Evolutionary conservation across 2,329 filamentous ascomycete genomes (phyloP), one percentile per base, ranked within the genome.

Genomic region (Arachnomyces sp.): DNA sequence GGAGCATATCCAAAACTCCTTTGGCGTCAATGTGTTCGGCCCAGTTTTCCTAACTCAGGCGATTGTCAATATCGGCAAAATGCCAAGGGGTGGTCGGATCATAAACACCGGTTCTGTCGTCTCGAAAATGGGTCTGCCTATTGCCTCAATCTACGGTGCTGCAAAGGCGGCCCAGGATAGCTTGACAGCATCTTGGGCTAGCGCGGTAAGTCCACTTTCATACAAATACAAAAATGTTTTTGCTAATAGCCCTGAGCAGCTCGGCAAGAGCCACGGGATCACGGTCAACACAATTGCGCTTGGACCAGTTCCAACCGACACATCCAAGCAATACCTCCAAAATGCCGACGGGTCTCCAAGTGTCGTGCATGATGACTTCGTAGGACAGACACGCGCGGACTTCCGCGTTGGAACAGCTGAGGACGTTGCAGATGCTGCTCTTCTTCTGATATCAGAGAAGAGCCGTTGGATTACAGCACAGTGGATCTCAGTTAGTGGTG

Each of bases 381-480:
- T 55, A 1, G 42, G 42, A 0, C 36, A 55, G 21, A 61, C 60
- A 0, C 51, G 62, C 31, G 57, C 59, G 1, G 65, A 53, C 3
- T 46, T 58, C n/a, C 44, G 63, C 1, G 33, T 56, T 1, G 67
- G 66, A 0, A 61, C 53, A 0, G 40, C 53, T 2, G 60, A 61
- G 13, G 68, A 72, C 39, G 54, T 72, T 31, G n/a, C 18, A 28
- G 21, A 28, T 36, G 7, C 17, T 18, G 16, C 14, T 21, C 34
- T 34, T 46, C 3, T 15, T 25, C 12, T 21, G n/a, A 33, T 40
- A n/a, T 9, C 5, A 13, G 35, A 16, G 43, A 61, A 63, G 41
- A 59, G 56, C 18, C 50, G 67, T 4, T 71, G 67, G 68, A 63
- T 71, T n/a, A 68, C 67, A 0, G 67, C 59, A n/a, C 65, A 69